Base-by-base conservation (phyloP, 768 basidiomycete genomes). In the Tulasnella calospora region DNA sequence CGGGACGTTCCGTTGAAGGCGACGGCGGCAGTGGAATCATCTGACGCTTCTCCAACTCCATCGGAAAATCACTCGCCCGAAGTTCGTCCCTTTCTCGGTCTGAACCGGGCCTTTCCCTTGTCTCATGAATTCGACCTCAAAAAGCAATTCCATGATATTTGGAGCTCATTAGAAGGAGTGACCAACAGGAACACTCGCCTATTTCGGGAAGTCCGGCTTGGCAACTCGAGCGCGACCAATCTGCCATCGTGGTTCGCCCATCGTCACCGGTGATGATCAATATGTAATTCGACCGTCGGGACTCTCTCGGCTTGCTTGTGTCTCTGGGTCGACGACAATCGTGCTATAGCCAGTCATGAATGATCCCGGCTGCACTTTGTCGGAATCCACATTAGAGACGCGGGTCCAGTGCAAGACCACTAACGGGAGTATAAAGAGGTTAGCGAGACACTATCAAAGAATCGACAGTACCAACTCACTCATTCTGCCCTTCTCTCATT, bases 1-100 rank as follows among this genome's bases (percentile, higher is more conserved):
- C 33, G 30, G 61, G 23, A 4, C 61, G 33, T 30, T 27, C 33
- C 27, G 61, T 10, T 27, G 61, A 67, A 30, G 30, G 15, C 61
- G 9, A 9, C 61, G 33, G 61, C 12, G 17, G 61, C 61, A 35
- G 61, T 35, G 13, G 30, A 35, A 67, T 30, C 61, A 35, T 13
- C 61, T 67, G 27, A 35, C 61, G 27, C 23, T 33, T 33, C 27
- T 67, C 0, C 61, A 15, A 35, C 23, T n/a, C 51, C 61, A 27
- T 67, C 61, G 61, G 61, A 30, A 67, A 67, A 67, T 67, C 61
- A 35, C 61, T 35, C 61, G 61, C 61, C 61, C 61, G 30, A 67
- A 67, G 35, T 67, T 67, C 61, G 61, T 67, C 61, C 61, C 61
- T 67, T 67, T 67, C 61, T 67, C 61, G 61, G 61, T 27, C 61